phyloP scores from a whole-genome alignment of 169 alveolate genomes.

The Plasmodium relictum region DNA sequence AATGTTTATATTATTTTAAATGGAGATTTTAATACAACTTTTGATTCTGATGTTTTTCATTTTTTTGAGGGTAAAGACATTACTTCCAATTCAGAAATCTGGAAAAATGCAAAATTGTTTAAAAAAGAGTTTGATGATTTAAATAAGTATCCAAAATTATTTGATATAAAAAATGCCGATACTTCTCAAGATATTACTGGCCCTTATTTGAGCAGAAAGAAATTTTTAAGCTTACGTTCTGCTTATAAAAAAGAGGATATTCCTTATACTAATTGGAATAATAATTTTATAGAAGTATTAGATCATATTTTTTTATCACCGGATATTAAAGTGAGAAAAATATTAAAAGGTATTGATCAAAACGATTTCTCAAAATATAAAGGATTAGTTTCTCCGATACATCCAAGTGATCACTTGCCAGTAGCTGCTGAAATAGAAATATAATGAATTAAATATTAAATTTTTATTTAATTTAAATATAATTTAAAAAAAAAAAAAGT shows the following conservation, averaged over 20 bases:
- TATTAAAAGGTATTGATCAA: slow-evolving; percentile 52
- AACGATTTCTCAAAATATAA: slow-evolving; percentile 21
- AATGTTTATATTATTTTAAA: slow-evolving; percentile 34
- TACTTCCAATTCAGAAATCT: slow-evolving; percentile 26
- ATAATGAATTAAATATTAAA: not conserved
- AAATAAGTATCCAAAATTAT: slow-evolving; percentile 60
- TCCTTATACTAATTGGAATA: slow-evolving; percentile 67
- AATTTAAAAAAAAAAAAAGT: not conserved
- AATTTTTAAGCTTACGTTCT: slow-evolving; percentile 52
- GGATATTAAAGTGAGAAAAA: slow-evolving; percentile 40
- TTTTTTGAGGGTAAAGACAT: slow-evolving; percentile 63
- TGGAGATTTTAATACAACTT: slow-evolving; percentile 70
- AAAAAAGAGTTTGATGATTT: slow-evolving; percentile 75
- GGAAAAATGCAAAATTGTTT: slow-evolving; percentile 59
- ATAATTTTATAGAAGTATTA: slow-evolving; percentile 72
- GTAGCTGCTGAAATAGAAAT: slow-evolving; percentile 73
- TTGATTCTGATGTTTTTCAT: slow-evolving; percentile 71
- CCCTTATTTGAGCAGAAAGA: slow-evolving; percentile 59
- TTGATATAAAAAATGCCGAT: slow-evolving; percentile 15
- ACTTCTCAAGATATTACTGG: slow-evolving; percentile 30
- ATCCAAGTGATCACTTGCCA: slow-evolving; percentile 71
- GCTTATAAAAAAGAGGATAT: slow-evolving; percentile 69
- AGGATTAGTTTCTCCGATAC: slow-evolving; percentile 54
- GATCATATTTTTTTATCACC: slow-evolving; percentile 75
- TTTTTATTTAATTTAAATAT: too few species aligned